Base-by-base conservation (phyloP, 352 stramenopile species). In the Pythium oligandrum region DNA sequence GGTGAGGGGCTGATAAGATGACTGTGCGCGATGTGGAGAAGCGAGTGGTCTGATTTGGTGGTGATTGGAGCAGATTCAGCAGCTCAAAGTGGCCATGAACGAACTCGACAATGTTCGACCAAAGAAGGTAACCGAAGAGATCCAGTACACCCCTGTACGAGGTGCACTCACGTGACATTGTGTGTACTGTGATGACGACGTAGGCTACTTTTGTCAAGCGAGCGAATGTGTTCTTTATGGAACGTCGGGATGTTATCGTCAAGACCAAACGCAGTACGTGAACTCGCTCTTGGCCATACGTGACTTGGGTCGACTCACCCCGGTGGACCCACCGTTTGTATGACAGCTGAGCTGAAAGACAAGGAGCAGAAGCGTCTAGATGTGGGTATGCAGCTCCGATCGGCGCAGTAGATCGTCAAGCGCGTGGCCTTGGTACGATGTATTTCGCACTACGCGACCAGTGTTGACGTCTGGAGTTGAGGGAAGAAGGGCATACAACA, bases 141-240 rank as follows among this genome's bases (percentile, higher is more conserved):
- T 26, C 17, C 17, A 26, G 17, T 26, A 26, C 17, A 26, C 17
- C 17, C 17, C 17, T 26, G 17, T 26, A 26, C 0, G 17, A 26
- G 17, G 17, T 26, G 17, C 17, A 26, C 17, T 26, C 17, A 26
- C 17, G 17, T 26, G 17, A 26, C 17, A 26, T 26, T 26, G 17
- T 26, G 17, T 26, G 17, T 26, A 26, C 17, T 26, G 17, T 26
- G 17, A 26, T 26, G 17, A 26, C 17, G 17, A 10, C 2, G 17
- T 43, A 93, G 83, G 40, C 64, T 26, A 89, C 83, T 4, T 93
- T 81, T 51, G 68, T 81, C 9, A 86, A 88, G 67, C 68, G 69
- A 31, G 73, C 75, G 33, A 88, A 83, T 26, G 71, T 90, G 39
- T 88, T 88, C 48, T 93, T 93, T 44, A 51, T 93, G 10, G 75